Base-by-base conservation (phyloP, 2,329 filamentous ascomycete species). In the Colletotrichum sublineola region DNA sequence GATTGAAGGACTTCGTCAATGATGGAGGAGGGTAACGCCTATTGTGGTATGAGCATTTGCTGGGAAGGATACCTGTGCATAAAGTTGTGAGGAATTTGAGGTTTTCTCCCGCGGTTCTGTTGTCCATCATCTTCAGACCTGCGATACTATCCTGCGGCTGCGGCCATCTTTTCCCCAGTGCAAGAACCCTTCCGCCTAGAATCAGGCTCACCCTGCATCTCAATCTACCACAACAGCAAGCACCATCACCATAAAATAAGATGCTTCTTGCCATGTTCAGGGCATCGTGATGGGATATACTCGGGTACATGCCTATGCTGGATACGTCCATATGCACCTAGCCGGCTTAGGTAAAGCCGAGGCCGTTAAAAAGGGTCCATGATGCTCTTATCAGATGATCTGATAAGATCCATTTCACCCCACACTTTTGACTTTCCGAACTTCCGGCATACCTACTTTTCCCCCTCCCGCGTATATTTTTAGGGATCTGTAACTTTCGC, bases 371-470 rank as follows among this genome's bases (percentile, higher is more conserved):
- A 50, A 46, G 62, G 62, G 50, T 52, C 18, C 12, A 2, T 0
- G 33, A 48, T 31, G 46, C 60, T 44, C 24, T 73, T 63, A 73
- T 74, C 71, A 74, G 73, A 74, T 74, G 66, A 74, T 74, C 73
- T 73, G 71, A 74, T 74, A 73, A 73, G 73, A 74, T 74, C 53
- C 60, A 67, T 65, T 63, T 71, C 58, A 36, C 60, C 33, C 55
- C 60, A 20, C 61, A 40, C 36, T 20, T 11, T 55, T 52, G 18
- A 42, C 38, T 42, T 53, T 42, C 36, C 48, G 48, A 48, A 33
- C 70, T 55, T 62, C 61, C 62, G 48, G 55, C 33, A 29, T 40
- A n/a, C n/a, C n/a, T n/a, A n/a, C 50, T 52, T 50, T 42, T 11
- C 31, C 56, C 20, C 24, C 31, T 14, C 31, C 31, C 44, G 31